These are phyloP conservation scores for Bauhinia variegata DNA, from an alignment of 306 rosid genomes.

Conservation along the genomic window DNA sequence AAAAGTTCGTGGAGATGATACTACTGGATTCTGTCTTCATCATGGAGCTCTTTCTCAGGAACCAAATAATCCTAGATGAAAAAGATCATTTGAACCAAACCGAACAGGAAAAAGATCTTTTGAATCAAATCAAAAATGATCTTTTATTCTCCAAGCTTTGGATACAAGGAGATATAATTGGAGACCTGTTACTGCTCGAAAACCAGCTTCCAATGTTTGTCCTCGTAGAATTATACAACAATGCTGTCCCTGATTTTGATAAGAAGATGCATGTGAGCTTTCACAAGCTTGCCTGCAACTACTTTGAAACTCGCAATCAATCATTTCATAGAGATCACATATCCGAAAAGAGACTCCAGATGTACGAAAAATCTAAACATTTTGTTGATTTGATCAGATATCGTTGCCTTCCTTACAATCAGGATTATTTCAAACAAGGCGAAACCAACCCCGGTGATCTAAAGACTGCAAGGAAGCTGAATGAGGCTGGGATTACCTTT, in stretches of 20 bases:
- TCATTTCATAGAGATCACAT: too few species aligned
- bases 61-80: conserved; percentile 41
- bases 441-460: too few species aligned
- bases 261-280: too few species aligned
- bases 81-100: too few species aligned
- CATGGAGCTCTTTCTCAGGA: conserved; percentile 15
- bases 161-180: conserved; percentile 4
- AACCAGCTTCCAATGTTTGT: conserved; percentile 44
- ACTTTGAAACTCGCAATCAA: neutral
- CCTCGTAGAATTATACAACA: conserved; percentile 15
- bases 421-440: neutral
- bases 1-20: conserved; percentile 14
- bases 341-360: neutral
- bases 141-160: too few species aligned
- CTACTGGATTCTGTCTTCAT: neutral
- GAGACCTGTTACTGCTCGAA: conserved; percentile 42
- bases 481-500: too few species aligned
- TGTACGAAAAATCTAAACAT: neutral
- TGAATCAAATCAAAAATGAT: too few species aligned
- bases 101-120: too few species aligned
- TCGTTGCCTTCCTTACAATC: too few species aligned
- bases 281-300: neutral
- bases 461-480: too few species aligned
- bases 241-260: neutral
- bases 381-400: conserved; percentile 39